Percentiles rank a stretch among this genome's conserved stretches.
These are phyloP conservation scores for Mortierella sp. DNA, from an alignment of 371 early-diverging fungal genomes.

Conservation along the genomic window DNA sequence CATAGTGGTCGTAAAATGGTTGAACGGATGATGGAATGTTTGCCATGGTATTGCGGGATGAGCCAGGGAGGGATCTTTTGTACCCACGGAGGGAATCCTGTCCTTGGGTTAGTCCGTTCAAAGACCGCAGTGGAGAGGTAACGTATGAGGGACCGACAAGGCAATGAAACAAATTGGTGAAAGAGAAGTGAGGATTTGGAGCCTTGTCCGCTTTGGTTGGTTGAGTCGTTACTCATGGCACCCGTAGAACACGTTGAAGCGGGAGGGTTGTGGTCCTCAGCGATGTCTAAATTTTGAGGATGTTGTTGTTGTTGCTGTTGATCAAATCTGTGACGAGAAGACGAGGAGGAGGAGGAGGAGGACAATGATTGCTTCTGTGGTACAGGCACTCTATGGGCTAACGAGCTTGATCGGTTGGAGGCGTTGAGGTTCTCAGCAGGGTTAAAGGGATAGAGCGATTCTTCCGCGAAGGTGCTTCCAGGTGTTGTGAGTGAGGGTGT, in stretches of 20 bases:
- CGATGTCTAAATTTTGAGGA: no score
- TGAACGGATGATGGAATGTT: constrained; percentile 16
- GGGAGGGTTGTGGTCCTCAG: neutral
- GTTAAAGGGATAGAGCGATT: no score
- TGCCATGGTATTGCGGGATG: constrained; percentile 20
- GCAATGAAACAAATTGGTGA: constrained; percentile 15
- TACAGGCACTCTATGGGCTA: no score
- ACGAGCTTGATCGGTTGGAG: no score
- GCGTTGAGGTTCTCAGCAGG: no score
- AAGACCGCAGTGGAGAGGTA: constrained; percentile 21
- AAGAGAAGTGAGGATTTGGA: constrained; percentile 13
- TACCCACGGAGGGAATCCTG: neutral
- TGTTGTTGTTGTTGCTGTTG: neutral
- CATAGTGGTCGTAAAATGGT: constrained; percentile 30
- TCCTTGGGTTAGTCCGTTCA: neutral
- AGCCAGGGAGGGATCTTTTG: constrained; percentile 38
- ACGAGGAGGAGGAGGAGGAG: constrained; percentile 3
- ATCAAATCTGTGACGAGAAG: neutral
- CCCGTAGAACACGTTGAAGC: neutral
- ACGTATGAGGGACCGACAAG: constrained; percentile 19
- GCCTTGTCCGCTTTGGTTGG: constrained; percentile 6
- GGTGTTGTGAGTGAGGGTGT: constrained; percentile 7
- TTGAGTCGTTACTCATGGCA: neutral
- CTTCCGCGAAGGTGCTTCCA: neutral
- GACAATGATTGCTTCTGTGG: neutral